Evolutionary conservation across 116 monocot species (phyloP).

Genomic region (Phalaenopsis hybrid): DNA sequence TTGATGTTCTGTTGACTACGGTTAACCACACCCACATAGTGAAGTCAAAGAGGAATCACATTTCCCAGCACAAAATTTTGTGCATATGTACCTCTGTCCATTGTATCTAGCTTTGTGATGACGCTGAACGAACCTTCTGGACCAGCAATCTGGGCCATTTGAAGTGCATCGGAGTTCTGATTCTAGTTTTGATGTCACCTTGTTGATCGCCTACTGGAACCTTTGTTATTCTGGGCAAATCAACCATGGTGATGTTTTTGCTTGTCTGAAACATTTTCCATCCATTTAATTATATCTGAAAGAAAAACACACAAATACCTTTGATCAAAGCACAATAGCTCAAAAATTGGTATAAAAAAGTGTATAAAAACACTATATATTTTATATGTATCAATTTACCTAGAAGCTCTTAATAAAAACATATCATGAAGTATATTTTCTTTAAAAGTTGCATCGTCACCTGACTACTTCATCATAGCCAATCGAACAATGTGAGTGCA

Average conservation of each 20-base stretch:
- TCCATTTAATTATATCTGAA: no score
- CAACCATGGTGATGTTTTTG: slow-evolving; percentile 77
- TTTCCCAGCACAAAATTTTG: slow-evolving; percentile 61
- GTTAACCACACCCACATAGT: slow-evolving; percentile 79
- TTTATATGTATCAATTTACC: no score
- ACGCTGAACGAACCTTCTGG: slow-evolving; percentile 52
- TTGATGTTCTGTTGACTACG: slow-evolving; percentile 86
- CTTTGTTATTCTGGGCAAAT: slow-evolving; percentile 82
- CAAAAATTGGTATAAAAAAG: no score
- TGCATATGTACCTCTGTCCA: slow-evolving; percentile 90
- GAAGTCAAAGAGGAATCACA: slow-evolving; percentile 67
- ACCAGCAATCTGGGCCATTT: slow-evolving; percentile 75
- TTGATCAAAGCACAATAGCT: no score
- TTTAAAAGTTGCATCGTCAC: no score
- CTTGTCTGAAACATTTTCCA: slow-evolving; percentile 43
- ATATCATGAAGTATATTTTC: no score
- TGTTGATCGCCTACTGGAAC: slow-evolving; percentile 88
- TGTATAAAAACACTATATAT: no score
- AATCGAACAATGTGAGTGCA: no score
- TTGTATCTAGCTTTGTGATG: slow-evolving; percentile 59
- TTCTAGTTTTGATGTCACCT: slow-evolving; percentile 65
- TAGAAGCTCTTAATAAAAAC: no score
- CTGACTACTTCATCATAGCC: no score
- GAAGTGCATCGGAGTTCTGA: slow-evolving; percentile 84
- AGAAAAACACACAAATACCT: no score